These are phyloP conservation scores for Ascochyta clinopodiicola DNA, from an alignment of 2,329 filamentous ascomycete species.

Conservation along the genomic window DNA sequence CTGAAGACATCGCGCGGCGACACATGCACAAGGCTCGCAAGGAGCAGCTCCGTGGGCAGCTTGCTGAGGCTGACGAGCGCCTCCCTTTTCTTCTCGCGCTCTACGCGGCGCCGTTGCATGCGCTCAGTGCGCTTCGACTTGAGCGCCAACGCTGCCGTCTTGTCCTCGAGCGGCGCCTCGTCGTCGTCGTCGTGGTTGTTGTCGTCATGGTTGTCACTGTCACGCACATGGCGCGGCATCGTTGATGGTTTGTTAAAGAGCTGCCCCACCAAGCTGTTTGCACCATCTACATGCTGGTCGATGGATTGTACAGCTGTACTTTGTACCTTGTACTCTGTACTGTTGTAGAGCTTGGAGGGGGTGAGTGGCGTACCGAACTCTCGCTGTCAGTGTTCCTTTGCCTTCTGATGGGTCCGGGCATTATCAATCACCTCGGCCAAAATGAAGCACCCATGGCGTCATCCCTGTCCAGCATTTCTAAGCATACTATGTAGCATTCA, in stretches of 20 bases:
- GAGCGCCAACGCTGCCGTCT: slow-evolving; percentile 57
- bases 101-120: slow-evolving; percentile 50
- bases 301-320: no score
- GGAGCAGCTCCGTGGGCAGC: slow-evolving; percentile 61
- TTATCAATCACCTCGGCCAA: slow-evolving; percentile 13
- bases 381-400: neutral
- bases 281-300: no score
- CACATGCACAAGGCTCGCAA: slow-evolving; percentile 56
- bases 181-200: slow-evolving; percentile 42
- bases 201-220: slow-evolving; percentile 15
- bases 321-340: no score
- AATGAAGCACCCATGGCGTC: slow-evolving; percentile 24
- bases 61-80: slow-evolving; percentile 50
- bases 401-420: slow-evolving; percentile 20
- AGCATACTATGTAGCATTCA: slow-evolving; percentile 16
- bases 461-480: slow-evolving; percentile 29
- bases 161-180: slow-evolving; percentile 55
- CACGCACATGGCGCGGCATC: slow-evolving; percentile 25
- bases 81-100: slow-evolving; percentile 38
- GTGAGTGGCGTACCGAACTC: neutral
- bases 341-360: no score
- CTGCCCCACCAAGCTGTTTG: no score
- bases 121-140: slow-evolving; percentile 62
- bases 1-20: slow-evolving; percentile 60
- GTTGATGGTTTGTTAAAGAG: neutral